These are phyloP conservation scores for Neurospora sp. DNA, from an alignment of 495 filamentous ascomycete genomes.

Conservation along the genomic window DNA sequence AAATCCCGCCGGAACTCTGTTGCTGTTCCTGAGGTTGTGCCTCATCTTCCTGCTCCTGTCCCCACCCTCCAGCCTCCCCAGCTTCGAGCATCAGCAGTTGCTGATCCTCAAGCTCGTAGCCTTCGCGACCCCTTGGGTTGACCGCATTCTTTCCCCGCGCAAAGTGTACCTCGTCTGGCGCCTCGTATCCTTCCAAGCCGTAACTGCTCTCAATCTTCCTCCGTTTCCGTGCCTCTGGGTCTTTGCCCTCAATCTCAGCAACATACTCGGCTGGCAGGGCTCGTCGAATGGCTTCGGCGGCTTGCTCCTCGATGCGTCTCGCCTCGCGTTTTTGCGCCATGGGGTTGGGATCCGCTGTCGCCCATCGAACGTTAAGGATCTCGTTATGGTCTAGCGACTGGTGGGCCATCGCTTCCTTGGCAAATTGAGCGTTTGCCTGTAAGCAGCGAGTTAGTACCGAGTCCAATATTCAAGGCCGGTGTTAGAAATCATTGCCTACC, in stretches of 20 bases:
- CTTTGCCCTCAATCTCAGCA: constrained; percentile 85
- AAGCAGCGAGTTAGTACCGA: background rate
- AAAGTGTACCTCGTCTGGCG: constrained; percentile 91
- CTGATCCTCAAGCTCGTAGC: constrained; percentile 36
- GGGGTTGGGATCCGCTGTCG: constrained; percentile 92
- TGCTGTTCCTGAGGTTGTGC: constrained; percentile 32
- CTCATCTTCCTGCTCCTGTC: constrained; percentile 29
- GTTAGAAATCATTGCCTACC: constrained; percentile 11
- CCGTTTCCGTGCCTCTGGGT: constrained; percentile 74
- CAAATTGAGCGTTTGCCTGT: constrained; percentile 82
- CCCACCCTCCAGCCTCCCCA: constrained; percentile 25
- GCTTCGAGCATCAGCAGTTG: constrained; percentile 42
- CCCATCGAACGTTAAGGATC: constrained; percentile 94
- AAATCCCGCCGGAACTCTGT: constrained; percentile 50
- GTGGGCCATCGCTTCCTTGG: constrained; percentile 82
- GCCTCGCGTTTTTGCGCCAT: constrained; percentile 90
- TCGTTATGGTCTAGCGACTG: constrained; percentile 74
- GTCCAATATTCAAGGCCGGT: background rate
- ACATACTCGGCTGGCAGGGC: constrained; percentile 90
- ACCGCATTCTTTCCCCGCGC: constrained; percentile 53
- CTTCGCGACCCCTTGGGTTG: constrained; percentile 44
- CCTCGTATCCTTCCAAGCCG: constrained; percentile 84
- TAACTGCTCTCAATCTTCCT: constrained; percentile 85
- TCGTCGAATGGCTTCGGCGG: constrained; percentile 86
- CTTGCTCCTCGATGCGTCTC: constrained; percentile 85